Evolutionary conservation across 208 protist genomes (phyloP).

Genomic region (Wallacemonas sp.): DNA sequence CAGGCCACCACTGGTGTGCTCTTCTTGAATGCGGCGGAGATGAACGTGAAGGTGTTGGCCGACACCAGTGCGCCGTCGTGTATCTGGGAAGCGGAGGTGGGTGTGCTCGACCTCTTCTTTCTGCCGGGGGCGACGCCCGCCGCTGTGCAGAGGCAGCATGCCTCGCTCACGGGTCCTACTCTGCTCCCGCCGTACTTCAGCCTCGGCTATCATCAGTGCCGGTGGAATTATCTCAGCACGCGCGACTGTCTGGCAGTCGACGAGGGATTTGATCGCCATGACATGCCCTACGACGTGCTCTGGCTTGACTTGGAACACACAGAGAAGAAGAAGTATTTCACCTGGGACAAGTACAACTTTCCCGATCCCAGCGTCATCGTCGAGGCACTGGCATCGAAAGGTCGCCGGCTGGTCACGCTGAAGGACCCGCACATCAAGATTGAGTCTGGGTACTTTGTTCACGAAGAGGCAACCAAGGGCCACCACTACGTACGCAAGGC

Average conservation of each 20-base stretch:
- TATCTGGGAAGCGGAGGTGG: constrained; percentile 93
- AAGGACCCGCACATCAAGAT: constrained; percentile 98
- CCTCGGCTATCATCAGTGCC: constrained; percentile 98
- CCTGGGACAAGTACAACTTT: constrained; percentile 96
- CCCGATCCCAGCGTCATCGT: constrained; percentile 92
- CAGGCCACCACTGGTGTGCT: constrained; percentile 79
- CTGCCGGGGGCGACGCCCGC: constrained; percentile 89
- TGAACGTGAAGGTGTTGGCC: constrained; percentile 39
- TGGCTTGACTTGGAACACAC: constrained; percentile 99
- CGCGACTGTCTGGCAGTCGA: constrained; percentile 90
- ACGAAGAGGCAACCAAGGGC: constrained; percentile 68
- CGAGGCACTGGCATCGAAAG: constrained; percentile 84
- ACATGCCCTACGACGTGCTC: constrained; percentile 98
- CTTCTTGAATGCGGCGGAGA: constrained; percentile 95
- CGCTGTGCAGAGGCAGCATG: constrained; percentile 92
- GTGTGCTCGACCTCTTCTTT: constrained; percentile 96
- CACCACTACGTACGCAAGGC: constrained; percentile 90
- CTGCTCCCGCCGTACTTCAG: constrained; percentile 95
- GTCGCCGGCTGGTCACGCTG: constrained; percentile 96
- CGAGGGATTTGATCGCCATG: constrained; percentile 92
- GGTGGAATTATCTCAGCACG: constrained; percentile 97
- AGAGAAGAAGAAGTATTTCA: constrained; percentile 98
- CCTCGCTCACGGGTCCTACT: constrained; percentile 91
- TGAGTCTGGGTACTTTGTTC: constrained; percentile 76
- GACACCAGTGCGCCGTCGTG: constrained; percentile 36